Evolutionary conservation across 2,329 filamentous ascomycete genomes (phyloP), one percentile per base, ranked within the genome.

Genomic region (Zasmidium cellare): DNA sequence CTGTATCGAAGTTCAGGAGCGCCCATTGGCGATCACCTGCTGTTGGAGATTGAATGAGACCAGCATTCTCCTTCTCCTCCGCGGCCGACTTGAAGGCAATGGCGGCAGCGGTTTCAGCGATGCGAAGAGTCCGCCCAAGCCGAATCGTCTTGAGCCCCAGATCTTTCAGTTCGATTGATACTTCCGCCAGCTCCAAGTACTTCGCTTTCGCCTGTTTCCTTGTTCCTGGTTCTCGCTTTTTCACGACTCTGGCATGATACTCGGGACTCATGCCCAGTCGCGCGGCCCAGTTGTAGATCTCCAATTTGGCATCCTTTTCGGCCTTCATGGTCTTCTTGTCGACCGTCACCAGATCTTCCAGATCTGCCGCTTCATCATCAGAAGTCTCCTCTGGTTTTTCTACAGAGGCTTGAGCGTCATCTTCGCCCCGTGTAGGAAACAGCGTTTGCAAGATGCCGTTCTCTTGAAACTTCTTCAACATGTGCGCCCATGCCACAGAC

Each of bases 231-330:
- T 20, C 38, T 51, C 25, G 23, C 24, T 38, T 51, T 28, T 23
- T 11, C 20, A 49, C 22, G 19, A 25, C 14, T 28, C 46, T 2
- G 14, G 57, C 35, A 31, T 54, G 51, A 57, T 70, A 64, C 12
- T 52, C 23, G 5, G 77, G 77, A 18, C 75, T 57, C 1, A 64
- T 54, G 38, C 73, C 74, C 58, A 72, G 76, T 24, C 71, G 66
- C 2, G 76, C 76, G 35, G 75, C 75, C 64, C 77, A 78, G 56
- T 77, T 75, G 65, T 76, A 79, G 19, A 79, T 69, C 16, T 70
- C 68, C 20, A 61, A 19, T 44, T 65, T 69, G 9, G 66, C 65
- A 51, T 69, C 65, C 55, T 62, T 65, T 50, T 69, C 66, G 7
- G 59, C 58, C 11, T 54, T 51, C 55, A 69, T 25, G 9, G 58